Conservation (phyloP, 345 rosid genomes). For the Gynandropsis gynandra region DNA sequence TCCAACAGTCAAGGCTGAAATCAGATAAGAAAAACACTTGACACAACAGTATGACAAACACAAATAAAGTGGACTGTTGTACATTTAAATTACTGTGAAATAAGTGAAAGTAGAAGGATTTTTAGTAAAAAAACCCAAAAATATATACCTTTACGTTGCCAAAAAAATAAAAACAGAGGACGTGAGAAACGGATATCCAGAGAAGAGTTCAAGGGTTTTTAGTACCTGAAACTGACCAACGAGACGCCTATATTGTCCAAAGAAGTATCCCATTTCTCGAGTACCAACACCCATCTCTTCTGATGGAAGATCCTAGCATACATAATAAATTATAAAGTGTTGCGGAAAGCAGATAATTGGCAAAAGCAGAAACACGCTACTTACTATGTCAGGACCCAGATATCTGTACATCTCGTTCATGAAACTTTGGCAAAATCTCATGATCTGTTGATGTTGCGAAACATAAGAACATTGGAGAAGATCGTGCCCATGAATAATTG, state of each 20-base stretch:
- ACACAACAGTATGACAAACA: no score
- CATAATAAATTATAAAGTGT: conserved; percentile 12
- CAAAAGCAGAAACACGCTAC: conserved; percentile 13
- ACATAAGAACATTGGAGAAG: conserved; percentile 12
- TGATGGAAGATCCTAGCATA: conserved; percentile 81
- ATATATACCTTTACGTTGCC: background rate
- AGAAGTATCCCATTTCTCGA: conserved; percentile 96
- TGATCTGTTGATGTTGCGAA: conserved; percentile 53
- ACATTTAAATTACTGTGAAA: no score
- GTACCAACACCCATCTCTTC: conserved; percentile 99
- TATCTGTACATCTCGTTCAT: conserved; percentile 91
- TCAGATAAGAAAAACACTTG: no score
- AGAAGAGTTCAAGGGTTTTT: conserved; percentile 14
- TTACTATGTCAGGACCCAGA: conserved; percentile 88
- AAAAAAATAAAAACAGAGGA: conserved; percentile 2
- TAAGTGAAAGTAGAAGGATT: no score
- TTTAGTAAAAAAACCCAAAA: background rate
- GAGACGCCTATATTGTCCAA: conserved; percentile 90
- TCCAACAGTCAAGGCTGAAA: conserved; percentile 2
- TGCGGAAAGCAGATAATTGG: conserved; percentile 11
- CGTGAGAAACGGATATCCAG: background rate
- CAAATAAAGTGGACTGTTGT: no score
- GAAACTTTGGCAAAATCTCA: conserved; percentile 99
- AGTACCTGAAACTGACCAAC: conserved; percentile 97
- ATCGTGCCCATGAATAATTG: conserved; percentile 2